A percentile compares a stretch with the other conserved stretches of the same genome.
These are phyloP conservation scores for Amylostereum chailletii DNA, from an alignment of 1,284 basidiomycete genomes.

Conservation along the genomic window DNA sequence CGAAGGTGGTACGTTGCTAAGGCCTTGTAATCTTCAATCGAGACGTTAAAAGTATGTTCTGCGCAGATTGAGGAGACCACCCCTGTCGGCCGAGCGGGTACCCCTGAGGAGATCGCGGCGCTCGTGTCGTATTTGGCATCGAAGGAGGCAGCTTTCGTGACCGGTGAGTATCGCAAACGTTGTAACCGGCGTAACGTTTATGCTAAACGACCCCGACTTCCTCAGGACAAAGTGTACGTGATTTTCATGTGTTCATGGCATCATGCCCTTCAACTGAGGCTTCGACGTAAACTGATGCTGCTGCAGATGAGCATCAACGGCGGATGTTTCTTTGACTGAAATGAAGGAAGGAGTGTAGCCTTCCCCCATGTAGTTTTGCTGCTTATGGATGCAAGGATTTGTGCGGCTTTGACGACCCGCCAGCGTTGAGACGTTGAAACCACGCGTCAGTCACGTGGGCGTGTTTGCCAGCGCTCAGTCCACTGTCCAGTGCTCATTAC, in stretches of 20 bases:
- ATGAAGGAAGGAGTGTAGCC: not conserved
- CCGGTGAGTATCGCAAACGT: conserved; percentile 8
- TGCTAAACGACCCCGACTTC: not conserved
- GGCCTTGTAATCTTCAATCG: not conserved
- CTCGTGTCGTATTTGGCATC: conserved; percentile 15
- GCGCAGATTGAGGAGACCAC: not conserved
- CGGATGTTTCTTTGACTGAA: not conserved
- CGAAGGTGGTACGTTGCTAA: not conserved
- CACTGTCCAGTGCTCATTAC: no score
- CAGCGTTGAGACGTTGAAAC: no score
- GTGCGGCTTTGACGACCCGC: no score
- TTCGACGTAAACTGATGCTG: no score
- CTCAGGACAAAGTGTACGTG: not conserved
- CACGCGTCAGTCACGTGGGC: no score
- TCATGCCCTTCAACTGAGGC: not conserved
- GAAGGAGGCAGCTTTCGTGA: conserved; percentile 12
- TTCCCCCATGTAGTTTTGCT: no score
- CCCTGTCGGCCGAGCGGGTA: conserved; percentile 5
- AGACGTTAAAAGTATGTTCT: not conserved
- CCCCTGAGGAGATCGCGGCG: conserved; percentile 12
- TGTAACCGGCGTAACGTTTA: no score
- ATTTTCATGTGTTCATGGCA: not conserved
- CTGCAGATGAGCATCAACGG: not conserved
- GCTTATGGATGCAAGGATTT: no score
- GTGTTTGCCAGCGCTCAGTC: no score